Evolutionary conservation across 225 moss, liverwort and hornwort species (phyloP), one percentile per base, ranked within the genome.

Genomic region (Bryum argenteum): DNA sequence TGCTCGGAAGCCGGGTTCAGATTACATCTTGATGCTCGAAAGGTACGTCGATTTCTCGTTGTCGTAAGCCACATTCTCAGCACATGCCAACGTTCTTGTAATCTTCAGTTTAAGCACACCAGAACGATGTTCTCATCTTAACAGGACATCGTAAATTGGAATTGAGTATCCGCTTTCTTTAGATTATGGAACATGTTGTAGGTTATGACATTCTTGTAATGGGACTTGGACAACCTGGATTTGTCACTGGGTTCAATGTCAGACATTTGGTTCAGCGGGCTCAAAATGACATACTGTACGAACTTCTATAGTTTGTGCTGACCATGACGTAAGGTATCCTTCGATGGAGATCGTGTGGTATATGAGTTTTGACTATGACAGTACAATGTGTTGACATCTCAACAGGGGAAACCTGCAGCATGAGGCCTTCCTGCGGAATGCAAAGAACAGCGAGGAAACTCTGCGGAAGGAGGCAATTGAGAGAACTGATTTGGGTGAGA

Each of bases 21-120:
- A 94, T 77, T 98, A 98, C 76, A 92, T 98, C 72, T 77, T 98
- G 71, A 98, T 98, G 98, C 94, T 98, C 51, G 98, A 98, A 78
- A 86, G 92, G 97, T 92, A 85, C 56, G 74, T 70, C 11, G 20
- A 63, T 26, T 10, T 38, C 37, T 83, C 58, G 73, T 12, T 39
- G 53, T 18, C 38, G 62, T 67, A 11, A 11, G 13, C 37, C 63
- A 9, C 28, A 58, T 72, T 67, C 69, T 55, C 43, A 51, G 24
- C 8, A 15, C 43, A 69, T 66, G 54, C 37, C 38, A 74, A 28
- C 26, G n/a, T 58, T 73, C 54, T 47, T 48, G 65, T 65, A 60
- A 59, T 60, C 16, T 60, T 17, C 26, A 45, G 26, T 53, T 47
- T 15, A 15, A 64, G 22, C 43, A 69, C 54, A 12, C 45, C 28